Percentiles rank a stretch among this genome's conserved stretches.
phyloP scores from a whole-genome alignment of 2,329 filamentous ascomycete genomes.

The Fusarium sp. region DNA sequence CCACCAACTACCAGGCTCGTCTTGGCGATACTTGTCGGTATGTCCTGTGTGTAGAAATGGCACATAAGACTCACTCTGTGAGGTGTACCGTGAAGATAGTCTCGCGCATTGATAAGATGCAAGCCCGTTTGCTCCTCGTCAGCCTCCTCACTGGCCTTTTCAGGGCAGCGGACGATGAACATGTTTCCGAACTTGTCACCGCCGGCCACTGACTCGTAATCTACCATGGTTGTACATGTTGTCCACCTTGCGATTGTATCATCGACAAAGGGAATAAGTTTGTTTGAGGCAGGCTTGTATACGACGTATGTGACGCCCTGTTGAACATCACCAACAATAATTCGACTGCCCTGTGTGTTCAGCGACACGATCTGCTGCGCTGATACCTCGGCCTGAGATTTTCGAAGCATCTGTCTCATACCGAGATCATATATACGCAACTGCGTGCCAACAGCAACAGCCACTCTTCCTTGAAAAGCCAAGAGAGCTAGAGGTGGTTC shows the following conservation, averaged over 20 bases:
- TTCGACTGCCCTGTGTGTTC: constrained; percentile 89
- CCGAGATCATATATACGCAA: constrained; percentile 93
- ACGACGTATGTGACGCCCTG: constrained; percentile 93
- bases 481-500: constrained; percentile 90
- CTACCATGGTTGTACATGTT: constrained; percentile 90
- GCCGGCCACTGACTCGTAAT: constrained; percentile 95
- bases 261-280: constrained; percentile 92
- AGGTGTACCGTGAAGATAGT: constrained; percentile 89
- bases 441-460: constrained; percentile 86
- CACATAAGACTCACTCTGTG: constrained; percentile 87
- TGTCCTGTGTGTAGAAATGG: constrained; percentile 92
- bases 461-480: constrained; percentile 90
- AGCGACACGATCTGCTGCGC: constrained; percentile 88
- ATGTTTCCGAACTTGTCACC: constrained; percentile 98
- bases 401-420: constrained; percentile 91
- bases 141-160: constrained; percentile 87
- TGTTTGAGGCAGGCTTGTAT: constrained; percentile 93
- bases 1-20: constrained; percentile 91
- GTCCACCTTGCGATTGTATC: constrained; percentile 93
- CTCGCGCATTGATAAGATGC: constrained; percentile 89
- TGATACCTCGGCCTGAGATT: constrained; percentile 84
- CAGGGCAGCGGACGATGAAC: constrained; percentile 89
- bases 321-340: constrained; percentile 91
- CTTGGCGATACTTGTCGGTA: constrained; percentile 91
- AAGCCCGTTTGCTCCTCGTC: constrained; percentile 93